phyloP scores from a whole-genome alignment of 805 yeast genomes.

The Sporopachydermia quercuum region DNA sequence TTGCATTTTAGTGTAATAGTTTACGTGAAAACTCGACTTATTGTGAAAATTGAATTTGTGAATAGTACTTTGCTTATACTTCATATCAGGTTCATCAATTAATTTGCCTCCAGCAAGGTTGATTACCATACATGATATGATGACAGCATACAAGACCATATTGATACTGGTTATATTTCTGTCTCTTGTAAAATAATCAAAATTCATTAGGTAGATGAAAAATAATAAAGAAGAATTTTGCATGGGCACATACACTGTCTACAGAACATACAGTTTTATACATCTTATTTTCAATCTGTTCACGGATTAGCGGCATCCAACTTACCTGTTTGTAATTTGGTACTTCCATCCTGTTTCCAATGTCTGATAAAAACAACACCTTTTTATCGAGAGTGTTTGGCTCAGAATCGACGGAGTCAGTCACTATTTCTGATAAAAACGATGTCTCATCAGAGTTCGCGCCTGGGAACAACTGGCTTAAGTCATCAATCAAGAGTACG shows the following conservation, averaged over 20 bases:
- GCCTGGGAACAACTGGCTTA: slow-evolving; percentile 3
- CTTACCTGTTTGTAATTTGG: no score
- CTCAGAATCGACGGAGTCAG: slow-evolving; percentile 4
- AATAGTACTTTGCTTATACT: no score
- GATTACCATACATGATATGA: slow-evolving; percentile 8
- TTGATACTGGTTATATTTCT: slow-evolving; percentile 9
- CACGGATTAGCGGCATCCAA: no score
- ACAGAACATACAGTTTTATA: slow-evolving; percentile 1
- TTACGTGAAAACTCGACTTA: slow-evolving; percentile 10
- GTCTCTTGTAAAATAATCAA: slow-evolving; percentile 2
- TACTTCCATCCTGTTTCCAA: no score
- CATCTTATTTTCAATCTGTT: no score
- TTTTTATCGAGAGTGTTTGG: slow-evolving; percentile 8
- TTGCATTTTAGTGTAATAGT: no score
- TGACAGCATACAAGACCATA: slow-evolving; percentile 11
- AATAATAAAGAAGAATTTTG: not conserved
- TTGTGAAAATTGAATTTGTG: no score
- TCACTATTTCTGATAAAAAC: slow-evolving; percentile 6
- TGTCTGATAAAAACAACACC: slow-evolving; percentile 4
- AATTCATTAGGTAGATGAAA: not conserved
- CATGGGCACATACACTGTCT: not conserved
- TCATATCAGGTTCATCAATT: no score
- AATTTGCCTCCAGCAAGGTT: slow-evolving; percentile 8
- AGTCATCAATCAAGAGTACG: not conserved
- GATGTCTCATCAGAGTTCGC: slow-evolving; percentile 8